These are phyloP conservation scores for Warburgia ugandensis DNA, from an alignment of 164 flowering plant species.

Conservation along the genomic window DNA sequence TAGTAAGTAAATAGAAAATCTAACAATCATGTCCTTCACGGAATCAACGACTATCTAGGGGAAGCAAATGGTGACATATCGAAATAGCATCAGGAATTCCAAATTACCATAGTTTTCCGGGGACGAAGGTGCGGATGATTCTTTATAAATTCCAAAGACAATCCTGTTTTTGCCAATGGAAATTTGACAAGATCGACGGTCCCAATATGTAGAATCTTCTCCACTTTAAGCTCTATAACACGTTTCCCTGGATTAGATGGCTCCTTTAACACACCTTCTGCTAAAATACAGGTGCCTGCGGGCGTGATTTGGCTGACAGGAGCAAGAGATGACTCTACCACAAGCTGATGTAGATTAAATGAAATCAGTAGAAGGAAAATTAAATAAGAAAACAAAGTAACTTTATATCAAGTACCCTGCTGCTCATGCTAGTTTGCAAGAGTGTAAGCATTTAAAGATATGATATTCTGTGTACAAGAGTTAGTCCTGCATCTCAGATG, in stretches of 20 bases:
- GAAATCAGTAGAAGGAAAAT: neutral
- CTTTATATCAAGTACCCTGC: neutral
- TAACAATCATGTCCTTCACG: neutral
- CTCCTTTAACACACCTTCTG: conserved; percentile 52
- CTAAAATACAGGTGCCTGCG: conserved; percentile 75
- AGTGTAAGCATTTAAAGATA: neutral
- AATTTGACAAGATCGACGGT: conserved; percentile 50
- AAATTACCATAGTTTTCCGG: conserved; percentile 68
- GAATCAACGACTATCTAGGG: no score
- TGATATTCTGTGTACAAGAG: neutral
- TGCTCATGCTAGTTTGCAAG: neutral
- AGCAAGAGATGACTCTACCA: conserved; percentile 49
- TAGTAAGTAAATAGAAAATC: neutral
- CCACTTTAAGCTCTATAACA: conserved; percentile 55
- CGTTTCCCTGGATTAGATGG: conserved; percentile 37
- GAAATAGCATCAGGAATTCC: neutral
- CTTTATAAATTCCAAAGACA: conserved; percentile 50
- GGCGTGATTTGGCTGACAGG: conserved; percentile 36
- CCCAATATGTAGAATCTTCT: conserved; percentile 69
- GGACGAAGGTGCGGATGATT: conserved; percentile 63
- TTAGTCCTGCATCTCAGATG: neutral
- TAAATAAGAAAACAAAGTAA: neutral
- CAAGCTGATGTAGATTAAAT: conserved; percentile 37
- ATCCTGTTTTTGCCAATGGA: conserved; percentile 56
- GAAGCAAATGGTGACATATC: neutral